These are phyloP conservation scores for Cryphonectria parasitica DNA, from an alignment of 2,329 filamentous ascomycete species.

Conservation along the genomic window DNA sequence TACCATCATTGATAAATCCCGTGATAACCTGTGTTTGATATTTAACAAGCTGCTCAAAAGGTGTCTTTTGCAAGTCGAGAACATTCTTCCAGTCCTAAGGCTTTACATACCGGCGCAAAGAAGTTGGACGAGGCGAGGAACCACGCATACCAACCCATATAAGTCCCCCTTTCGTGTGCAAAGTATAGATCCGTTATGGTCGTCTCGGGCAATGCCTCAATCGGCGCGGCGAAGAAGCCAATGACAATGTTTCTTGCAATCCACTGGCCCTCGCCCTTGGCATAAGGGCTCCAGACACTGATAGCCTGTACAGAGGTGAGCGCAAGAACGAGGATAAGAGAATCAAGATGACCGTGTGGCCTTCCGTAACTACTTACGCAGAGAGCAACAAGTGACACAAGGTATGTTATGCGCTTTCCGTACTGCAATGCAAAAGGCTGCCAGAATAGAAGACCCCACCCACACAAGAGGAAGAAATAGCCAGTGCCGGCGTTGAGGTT, in stretches of 20 bases:
- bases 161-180: conserved; percentile 37
- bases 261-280: conserved; percentile 41
- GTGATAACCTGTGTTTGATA: conserved; percentile 32
- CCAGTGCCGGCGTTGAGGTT: conserved; percentile 36
- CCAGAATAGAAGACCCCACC: conserved; percentile 51
- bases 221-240: conserved; percentile 45
- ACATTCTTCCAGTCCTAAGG: background rate
- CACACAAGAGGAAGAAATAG: conserved; percentile 45
- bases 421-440: conserved; percentile 50
- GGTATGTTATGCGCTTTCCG: conserved; percentile 38
- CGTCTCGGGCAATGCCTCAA: conserved; percentile 46
- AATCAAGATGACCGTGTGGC: background rate
- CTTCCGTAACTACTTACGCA: conserved; percentile 21
- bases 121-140: conserved; percentile 36
- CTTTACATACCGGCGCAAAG: conserved; percentile 36
- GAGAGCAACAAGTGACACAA: conserved; percentile 30
- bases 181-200: conserved; percentile 44
- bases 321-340: background rate
- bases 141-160: conserved; percentile 37
- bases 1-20: conserved; percentile 40
- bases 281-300: conserved; percentile 30
- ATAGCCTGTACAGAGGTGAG: conserved; percentile 10
- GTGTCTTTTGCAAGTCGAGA: background rate
- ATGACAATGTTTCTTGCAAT: conserved; percentile 42
- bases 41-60: background rate